These are phyloP conservation scores for Metschnikowia baotianmanensis DNA, from an alignment of 805 yeast genomes.

Conservation along the genomic window DNA sequence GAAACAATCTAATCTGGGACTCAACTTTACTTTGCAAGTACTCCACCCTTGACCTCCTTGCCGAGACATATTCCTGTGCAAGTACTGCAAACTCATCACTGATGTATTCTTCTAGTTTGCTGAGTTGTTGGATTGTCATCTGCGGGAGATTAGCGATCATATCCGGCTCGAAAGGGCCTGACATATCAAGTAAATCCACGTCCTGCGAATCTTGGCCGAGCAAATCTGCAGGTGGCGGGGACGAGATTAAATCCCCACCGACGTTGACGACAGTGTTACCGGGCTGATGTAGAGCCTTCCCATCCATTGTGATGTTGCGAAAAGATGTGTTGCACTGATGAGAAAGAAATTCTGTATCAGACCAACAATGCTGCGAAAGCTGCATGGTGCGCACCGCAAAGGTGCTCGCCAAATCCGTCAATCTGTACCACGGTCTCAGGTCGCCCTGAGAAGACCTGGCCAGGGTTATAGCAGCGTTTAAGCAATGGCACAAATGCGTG, in stretches of 20 bases:
- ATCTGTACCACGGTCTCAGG: too few relatives aligned
- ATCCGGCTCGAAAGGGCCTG: slow-evolving; percentile 16
- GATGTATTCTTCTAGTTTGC: slow-evolving; percentile 20
- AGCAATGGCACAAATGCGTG: too few relatives aligned
- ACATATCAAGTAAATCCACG: neutral
- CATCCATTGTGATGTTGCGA: slow-evolving; percentile 9
- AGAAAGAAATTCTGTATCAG: slow-evolving; percentile 2
- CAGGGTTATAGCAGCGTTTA: too few relatives aligned
- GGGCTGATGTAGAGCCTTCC: slow-evolving; percentile 1
- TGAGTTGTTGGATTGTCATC: slow-evolving; percentile 25
- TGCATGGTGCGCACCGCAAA: slow-evolving; percentile 2
- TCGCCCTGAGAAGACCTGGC: too few relatives aligned
- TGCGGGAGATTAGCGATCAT: slow-evolving; percentile 18
- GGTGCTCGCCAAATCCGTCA: too few relatives aligned
- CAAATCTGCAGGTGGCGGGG: slow-evolving; percentile 12
- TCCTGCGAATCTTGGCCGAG: slow-evolving; percentile 6
- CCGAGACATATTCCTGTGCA: slow-evolving; percentile 25
- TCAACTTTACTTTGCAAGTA: slow-evolving; percentile 25
- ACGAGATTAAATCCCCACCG: slow-evolving; percentile 1
- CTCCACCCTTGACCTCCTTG: slow-evolving; percentile 30
- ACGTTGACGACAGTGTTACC: neutral
- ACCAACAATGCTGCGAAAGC: slow-evolving; percentile 7
- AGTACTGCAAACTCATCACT: slow-evolving; percentile 25
- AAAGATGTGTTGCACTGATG: slow-evolving; percentile 1
- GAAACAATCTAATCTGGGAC: slow-evolving; percentile 24